Evolutionary conservation across 2,329 filamentous ascomycete genomes (phyloP).

Genomic region (Penicillium thymicola): DNA sequence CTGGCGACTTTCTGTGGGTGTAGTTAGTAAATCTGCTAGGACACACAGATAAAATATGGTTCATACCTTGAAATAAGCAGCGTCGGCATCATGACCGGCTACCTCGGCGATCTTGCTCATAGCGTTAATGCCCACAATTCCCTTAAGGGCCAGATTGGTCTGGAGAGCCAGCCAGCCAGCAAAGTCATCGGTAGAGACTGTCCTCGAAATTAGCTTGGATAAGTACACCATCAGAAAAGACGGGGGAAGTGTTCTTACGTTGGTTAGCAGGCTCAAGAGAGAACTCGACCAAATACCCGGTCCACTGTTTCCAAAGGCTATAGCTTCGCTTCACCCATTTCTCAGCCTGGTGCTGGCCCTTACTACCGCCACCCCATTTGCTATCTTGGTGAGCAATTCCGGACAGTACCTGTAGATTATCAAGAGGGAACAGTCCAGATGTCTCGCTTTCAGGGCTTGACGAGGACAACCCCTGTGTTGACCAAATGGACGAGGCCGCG

Average conservation of each 20-base stretch:
- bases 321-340: slow-evolving; percentile 70
- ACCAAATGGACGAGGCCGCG: slow-evolving; percentile 58
- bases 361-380: slow-evolving; percentile 55
- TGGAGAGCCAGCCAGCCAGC: slow-evolving; percentile 74
- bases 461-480: slow-evolving; percentile 38
- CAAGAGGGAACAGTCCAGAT: slow-evolving; percentile 47
- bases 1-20: slow-evolving; percentile 53
- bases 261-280: slow-evolving; percentile 72
- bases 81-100: slow-evolving; percentile 57
- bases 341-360: slow-evolving; percentile 56
- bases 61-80: slow-evolving; percentile 53
- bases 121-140: slow-evolving; percentile 76
- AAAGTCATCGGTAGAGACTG: slow-evolving; percentile 78
- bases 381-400: slow-evolving; percentile 60
- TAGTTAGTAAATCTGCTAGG: slow-evolving; percentile 4
- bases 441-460: slow-evolving; percentile 21
- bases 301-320: slow-evolving; percentile 72
- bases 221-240: neutral
- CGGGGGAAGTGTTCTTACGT: slow-evolving; percentile 40
- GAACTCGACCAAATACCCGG: slow-evolving; percentile 71
- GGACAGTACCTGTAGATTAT: slow-evolving; percentile 47
- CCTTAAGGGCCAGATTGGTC: slow-evolving; percentile 79
- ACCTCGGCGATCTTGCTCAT: slow-evolving; percentile 68
- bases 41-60: neutral
- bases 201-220: slow-evolving; percentile 5